Base-by-base conservation (phyloP, 768 basidiomycete species). In the Boletellus ananiceps region DNA sequence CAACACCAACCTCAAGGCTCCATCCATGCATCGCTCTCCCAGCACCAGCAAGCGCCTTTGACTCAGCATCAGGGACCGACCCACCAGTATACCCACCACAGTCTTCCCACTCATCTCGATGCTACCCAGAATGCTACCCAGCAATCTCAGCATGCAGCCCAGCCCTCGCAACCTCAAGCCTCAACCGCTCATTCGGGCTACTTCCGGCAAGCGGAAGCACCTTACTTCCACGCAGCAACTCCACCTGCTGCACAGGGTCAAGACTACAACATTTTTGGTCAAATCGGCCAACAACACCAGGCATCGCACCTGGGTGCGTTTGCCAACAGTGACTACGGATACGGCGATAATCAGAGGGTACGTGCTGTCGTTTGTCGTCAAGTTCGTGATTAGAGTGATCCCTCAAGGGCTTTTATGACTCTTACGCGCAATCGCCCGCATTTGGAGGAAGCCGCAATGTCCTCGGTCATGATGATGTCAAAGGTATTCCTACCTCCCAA, bases 191-290 rank as follows among this genome's bases (percentile, higher is more conserved):
- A 86, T 57, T 77, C 68, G 8, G 54, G 60, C 0, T 89, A 87
- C 61, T 88, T 86, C 74, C 77, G 86, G 46, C 84, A 86, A 59
- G 74, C 75, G 11, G 83, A 88, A 8, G 64, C 76, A 3, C 84
- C 83, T 5, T 89, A 88, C 66, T 88, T 86, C 76, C 85, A 90
- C 60, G 75, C 84, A 0, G 80, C 85, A 8, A 90, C 88, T 3
- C 88, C 88, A 18, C 86, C 88, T 48, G 81, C 79, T 15, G 68
- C 69, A 23, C 84, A 83, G 58, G 69, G 72, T 15, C 86, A 88
- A 53, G 76, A 80, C 34, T 67, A 82, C 43, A 82, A 72, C 57
- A 76, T 80, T 36, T 87, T 88, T 58, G 82, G 84, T n/a, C 83
- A 84, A 65, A 74, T 81, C 16, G 65, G 61, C 6, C 76, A 74